Base-by-base conservation (phyloP, 805 yeast genomes). In the Metschnikowia peoriensis region DNA sequence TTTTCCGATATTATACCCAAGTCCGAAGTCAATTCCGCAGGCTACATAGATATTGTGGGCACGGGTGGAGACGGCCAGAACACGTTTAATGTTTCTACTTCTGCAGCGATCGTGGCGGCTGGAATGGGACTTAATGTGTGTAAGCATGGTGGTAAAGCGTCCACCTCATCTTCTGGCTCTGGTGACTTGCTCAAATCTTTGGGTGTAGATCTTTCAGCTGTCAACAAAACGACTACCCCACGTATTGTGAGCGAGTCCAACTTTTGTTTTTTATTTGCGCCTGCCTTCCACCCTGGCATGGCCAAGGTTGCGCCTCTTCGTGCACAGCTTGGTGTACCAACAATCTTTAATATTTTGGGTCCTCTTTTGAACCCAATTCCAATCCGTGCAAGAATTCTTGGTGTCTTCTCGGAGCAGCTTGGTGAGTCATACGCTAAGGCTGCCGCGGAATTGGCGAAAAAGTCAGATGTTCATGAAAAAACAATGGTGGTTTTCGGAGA, bases 61-160 rank as follows among this genome's bases (percentile, higher is more conserved):
- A 94, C 99, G 0, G 99, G 99, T 28, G 99, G 99, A 14, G 99
- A 94, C 66, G 97, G 97, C 1, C 97, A 94, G 65, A 87, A 94
- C 66, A 94, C 99, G 0, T 94, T 94, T 73, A 94, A 94, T 61
- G 99, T 94, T 2, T 87, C 96, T 14, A 94, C 99, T 0, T 89
- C 97, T 2, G 78, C 97, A 1, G 97, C 97, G 1, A 90, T 94
- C 45, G 91, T 94, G 2, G 94, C 91, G 0, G 89, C 98, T 0
- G 99, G 99, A 7, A 86, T 90, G 76, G 82, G 81, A 1, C 68
- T 93, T 41, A 80, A 81, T 22, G 86, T 94, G 15, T 89, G 96
- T 65, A 94, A 94, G 56, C 99, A 94, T 68, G 99, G 99, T 27
- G 98, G 98, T 12, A 93, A 94, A 63, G 98, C 99, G 0, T 84